Percentiles rank a stretch among this genome's conserved stretches.
Evolutionary conservation across 768 basidiomycete species (phyloP).

Genomic region (Podaxis sp.): DNA sequence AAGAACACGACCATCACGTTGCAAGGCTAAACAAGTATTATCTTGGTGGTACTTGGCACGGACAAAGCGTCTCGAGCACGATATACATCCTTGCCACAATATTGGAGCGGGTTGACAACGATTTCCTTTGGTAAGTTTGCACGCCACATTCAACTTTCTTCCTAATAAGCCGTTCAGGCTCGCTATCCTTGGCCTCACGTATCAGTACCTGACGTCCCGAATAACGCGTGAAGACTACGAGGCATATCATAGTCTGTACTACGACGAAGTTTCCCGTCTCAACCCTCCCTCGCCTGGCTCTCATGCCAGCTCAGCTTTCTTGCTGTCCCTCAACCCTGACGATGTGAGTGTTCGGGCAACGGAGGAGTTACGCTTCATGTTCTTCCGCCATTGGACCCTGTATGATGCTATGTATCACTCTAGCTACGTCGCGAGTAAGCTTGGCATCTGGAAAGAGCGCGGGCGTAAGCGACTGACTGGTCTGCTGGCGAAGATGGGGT

Average conservation of each 20-base stretch:
- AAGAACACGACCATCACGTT: conserved; percentile 63
- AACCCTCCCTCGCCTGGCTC: conserved; percentile 52
- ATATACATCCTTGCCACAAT: conserved; percentile 87
- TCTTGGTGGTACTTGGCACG: conserved; percentile 76
- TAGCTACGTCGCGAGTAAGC: conserved; percentile 89
- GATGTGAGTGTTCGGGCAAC: conserved; percentile 77
- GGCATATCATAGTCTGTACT: conserved; percentile 69
- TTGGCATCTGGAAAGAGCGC: conserved; percentile 95
- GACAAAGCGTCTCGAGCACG: conserved; percentile 85
- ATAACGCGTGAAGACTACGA: conserved; percentile 89
- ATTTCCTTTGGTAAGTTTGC: conserved; percentile 75
- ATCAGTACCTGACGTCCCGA: conserved; percentile 84
- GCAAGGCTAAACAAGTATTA: conserved; percentile 79
- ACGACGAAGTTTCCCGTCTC: conserved; percentile 90
- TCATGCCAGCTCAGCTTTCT: conserved; percentile 25
- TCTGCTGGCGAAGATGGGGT: conserved; percentile 98
- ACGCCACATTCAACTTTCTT: not conserved
- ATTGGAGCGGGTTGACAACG: conserved; percentile 91
- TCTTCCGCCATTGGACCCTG: conserved; percentile 96
- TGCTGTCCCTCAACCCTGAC: conserved; percentile 66
- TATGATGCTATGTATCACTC: conserved; percentile 99
- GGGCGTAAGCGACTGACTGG: conserved; percentile 88
- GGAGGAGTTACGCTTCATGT: conserved; percentile 90
- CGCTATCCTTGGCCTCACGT: conserved; percentile 89
- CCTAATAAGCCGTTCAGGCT: conserved; percentile 47